Evolutionary conservation across 78 protist species (phyloP).

Genomic region (Chrysochromulina parva): DNA sequence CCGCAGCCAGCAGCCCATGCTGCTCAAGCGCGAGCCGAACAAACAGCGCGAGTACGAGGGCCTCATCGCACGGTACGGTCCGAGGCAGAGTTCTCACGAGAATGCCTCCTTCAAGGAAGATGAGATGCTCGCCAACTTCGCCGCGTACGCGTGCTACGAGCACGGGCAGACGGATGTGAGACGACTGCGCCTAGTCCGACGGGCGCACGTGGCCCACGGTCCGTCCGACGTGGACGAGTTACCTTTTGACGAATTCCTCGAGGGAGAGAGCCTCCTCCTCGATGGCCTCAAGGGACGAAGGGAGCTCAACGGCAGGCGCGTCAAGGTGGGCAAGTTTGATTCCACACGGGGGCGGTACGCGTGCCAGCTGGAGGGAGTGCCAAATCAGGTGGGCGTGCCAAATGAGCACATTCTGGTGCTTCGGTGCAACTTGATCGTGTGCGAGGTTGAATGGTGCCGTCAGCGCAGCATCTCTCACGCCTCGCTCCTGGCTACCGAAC

Average conservation of each 20-base stretch:
- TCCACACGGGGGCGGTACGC: neutral
- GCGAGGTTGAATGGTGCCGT: neutral
- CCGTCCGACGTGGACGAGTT: too few relatives aligned
- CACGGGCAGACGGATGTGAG: neutral
- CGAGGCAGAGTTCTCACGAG: neutral
- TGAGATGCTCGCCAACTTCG: neutral
- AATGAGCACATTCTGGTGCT: neutral
- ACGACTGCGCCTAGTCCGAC: neutral
- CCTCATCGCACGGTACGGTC: neutral
- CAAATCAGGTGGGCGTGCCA: too few relatives aligned
- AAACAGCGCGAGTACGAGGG: neutral
- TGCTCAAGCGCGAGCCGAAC: conserved; percentile 1
- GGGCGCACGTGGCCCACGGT: neutral
- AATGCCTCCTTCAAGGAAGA: neutral
- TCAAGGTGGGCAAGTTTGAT: neutral
- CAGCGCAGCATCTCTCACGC: neutral
- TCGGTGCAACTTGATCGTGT: neutral
- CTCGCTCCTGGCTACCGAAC: neutral
- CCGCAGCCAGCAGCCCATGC: neutral
- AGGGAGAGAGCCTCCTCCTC: neutral
- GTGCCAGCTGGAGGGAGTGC: neutral
- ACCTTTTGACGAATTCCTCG: neutral
- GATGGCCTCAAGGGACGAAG: neutral
- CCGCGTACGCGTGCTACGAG: neutral
- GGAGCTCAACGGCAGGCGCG: neutral